phyloP scores from a whole-genome alignment of 129 eudicot genomes.

The Scalesia atractyloides region DNA sequence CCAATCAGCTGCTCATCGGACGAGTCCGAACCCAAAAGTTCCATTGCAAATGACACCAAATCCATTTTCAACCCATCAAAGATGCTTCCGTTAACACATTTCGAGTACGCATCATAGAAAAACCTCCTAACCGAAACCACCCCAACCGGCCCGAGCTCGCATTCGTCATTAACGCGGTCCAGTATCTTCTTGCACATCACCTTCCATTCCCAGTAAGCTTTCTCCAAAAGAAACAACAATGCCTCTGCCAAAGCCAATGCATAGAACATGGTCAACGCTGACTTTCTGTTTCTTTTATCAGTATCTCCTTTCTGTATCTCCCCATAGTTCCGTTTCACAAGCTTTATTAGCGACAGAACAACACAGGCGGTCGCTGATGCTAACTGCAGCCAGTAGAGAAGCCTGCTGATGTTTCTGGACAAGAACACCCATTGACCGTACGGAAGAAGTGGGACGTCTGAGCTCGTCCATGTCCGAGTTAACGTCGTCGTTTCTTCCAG shows the following conservation, averaged over 20 bases:
- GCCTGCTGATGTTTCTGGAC: conserved; percentile 64
- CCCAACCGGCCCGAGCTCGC: conserved; percentile 68
- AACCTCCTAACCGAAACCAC: conserved; percentile 66
- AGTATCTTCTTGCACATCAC: conserved; percentile 49
- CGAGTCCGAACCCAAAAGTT: conserved; percentile 70
- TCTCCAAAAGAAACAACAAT: conserved; percentile 80
- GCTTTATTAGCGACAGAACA: conserved; percentile 67
- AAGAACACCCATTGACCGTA: conserved; percentile 74
- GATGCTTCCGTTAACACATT: conserved; percentile 73
- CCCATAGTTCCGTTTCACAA: conserved; percentile 58
- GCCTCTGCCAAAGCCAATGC: conserved; percentile 90
- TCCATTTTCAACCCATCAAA: conserved; percentile 97
- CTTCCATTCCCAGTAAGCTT: conserved; percentile 94
- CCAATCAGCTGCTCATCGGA: conserved; percentile 93
- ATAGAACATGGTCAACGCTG: conserved; percentile 74
- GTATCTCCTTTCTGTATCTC: conserved; percentile 61
- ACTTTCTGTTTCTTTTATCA: conserved; percentile 69
- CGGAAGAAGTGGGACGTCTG: conserved; percentile 87
- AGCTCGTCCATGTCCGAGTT: conserved; percentile 68
- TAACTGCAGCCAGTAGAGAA: conserved; percentile 78
- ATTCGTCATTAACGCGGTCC: conserved; percentile 67
- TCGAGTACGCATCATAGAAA: conserved; percentile 87
- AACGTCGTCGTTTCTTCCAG: conserved; percentile 38
- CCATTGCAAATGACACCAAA: conserved; percentile 86
- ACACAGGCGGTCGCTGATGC: conserved; percentile 79